Percentiles rank a stretch among this genome's conserved stretches.
These are phyloP conservation scores for Citrus cavaleriei DNA, from an alignment of 345 rosid species.

Conservation along the genomic window DNA sequence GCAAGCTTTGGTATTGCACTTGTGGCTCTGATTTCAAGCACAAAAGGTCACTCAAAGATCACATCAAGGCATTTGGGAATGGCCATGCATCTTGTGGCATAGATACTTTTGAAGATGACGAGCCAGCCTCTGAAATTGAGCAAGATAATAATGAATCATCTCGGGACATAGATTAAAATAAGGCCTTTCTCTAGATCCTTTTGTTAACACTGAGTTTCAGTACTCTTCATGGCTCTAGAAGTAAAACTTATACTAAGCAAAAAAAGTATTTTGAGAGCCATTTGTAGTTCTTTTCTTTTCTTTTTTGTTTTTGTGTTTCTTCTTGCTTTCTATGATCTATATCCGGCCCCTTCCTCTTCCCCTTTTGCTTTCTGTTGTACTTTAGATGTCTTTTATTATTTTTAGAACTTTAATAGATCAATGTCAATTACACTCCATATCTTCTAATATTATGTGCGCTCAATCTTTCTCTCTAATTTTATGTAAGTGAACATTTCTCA, in stretches of 20 bases:
- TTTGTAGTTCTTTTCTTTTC: neutral
- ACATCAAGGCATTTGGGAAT: slow-evolving; percentile 75
- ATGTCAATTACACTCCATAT: slow-evolving; percentile 7
- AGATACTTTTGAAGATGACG: slow-evolving; percentile 65
- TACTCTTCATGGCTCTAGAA: slow-evolving; percentile 7
- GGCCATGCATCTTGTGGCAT: slow-evolving; percentile 76
- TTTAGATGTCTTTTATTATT: neutral
- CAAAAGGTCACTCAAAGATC: slow-evolving; percentile 93
- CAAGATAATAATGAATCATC: slow-evolving; percentile 48
- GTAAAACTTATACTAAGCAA: neutral
- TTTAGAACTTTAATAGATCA: neutral
- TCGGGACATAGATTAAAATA: slow-evolving; percentile 13
- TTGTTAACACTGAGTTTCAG: slow-evolving; percentile 8
- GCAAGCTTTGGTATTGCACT: slow-evolving; percentile 91
- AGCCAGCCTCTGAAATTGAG: slow-evolving; percentile 71
- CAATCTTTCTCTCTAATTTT: neutral
- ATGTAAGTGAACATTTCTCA: too few species aligned
- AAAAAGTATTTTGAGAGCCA: neutral
- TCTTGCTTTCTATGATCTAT: neutral
- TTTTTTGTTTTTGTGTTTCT: neutral
- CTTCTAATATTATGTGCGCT: neutral
- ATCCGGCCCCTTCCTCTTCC: neutral
- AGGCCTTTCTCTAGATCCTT: neutral
- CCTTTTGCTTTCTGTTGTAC: neutral
- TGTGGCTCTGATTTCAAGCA: slow-evolving; percentile 98